Evolutionary conservation across 108 stramenopile species (phyloP), one percentile per base, ranked within the genome.

Genomic region (Nitzschia palea): DNA sequence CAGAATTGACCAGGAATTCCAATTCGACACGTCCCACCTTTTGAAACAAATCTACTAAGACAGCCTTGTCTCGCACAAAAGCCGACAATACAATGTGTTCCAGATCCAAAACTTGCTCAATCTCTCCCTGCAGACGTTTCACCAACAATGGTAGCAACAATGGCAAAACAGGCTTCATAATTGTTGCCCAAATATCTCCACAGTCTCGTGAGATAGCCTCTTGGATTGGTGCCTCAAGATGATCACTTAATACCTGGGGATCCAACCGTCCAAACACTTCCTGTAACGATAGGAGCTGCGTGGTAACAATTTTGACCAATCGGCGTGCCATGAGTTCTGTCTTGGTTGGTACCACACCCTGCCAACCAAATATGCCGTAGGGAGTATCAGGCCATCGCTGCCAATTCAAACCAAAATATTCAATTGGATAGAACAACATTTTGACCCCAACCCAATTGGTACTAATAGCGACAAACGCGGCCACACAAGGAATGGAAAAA

Each of bases 1-100:
- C 96, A 27, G 84, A 87, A 44, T 86, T 76, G 22, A 89, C 82
- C 44, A 97, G 80, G 77, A 97, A 97, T 55, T 79, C 77, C 30
- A 97, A 52, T 66, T 97, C 96, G 23, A 86, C 88, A 4, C 84
- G 67, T 29, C 86, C 88, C 23, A 91, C 90, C 62, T 87, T 86
- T 80, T 95, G 90, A 67, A 95, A 95, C 9, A 95, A 62, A 60
- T 90, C 86, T 26, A 95, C 92, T 47, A 95, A 68, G 1, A 91
- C 86, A 12, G 42, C 61, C 45, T 86, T 88, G 62, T 91, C 90
- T 26, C 85, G 78, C 5, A 86, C 80, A 74, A 91, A 88, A 45
- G 90, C 86, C 25, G 77, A 55, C 17, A 91, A 65, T 2, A 88
- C 90, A 12, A 91, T 79, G 18, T 68, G 43, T 53, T 74, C 64